Evolutionary conservation across 352 stramenopile species (phyloP).

Genomic region (Phytophthora rubi): DNA sequence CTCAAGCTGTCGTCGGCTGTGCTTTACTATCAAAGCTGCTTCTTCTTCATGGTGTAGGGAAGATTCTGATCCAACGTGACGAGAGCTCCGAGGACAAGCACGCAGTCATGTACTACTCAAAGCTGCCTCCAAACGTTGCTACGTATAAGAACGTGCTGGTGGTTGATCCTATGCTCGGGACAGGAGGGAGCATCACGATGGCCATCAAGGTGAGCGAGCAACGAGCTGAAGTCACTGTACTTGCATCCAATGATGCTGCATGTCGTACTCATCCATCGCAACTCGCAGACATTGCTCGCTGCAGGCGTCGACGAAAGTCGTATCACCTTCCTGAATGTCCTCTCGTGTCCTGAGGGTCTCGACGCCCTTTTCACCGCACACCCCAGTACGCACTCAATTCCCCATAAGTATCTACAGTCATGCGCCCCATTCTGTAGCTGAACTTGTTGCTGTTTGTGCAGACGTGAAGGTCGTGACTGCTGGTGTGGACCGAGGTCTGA

Average conservation of each 20-base stretch:
- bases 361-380: conserved; percentile 68
- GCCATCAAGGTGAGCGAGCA: conserved; percentile 77
- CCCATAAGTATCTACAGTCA: background rate
- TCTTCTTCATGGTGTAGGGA: conserved; percentile 48
- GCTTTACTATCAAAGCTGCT: no score
- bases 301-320: conserved; percentile 83
- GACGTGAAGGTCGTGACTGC: conserved; percentile 78
- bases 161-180: conserved; percentile 97
- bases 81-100: conserved; percentile 87
- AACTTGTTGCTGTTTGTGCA: conserved; percentile 20
- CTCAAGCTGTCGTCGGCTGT: background rate
- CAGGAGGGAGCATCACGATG: conserved; percentile 87
- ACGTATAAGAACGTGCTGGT: conserved; percentile 88
- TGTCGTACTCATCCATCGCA: background rate
- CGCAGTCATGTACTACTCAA: conserved; percentile 93
- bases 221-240: background rate
- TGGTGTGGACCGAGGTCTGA: conserved; percentile 82
- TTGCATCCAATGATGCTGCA: background rate
- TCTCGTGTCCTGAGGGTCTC: conserved; percentile 92
- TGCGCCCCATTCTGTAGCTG: background rate
- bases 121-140: conserved; percentile 87
- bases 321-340: conserved; percentile 96
- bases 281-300: conserved; percentile 66
- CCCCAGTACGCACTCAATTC: conserved; percentile 43
- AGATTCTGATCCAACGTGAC: conserved; percentile 97